Evolutionary conservation across 2,329 filamentous ascomycete genomes (phyloP), one percentile per base, ranked within the genome.

Genomic region (Ceratocystis albifundus): DNA sequence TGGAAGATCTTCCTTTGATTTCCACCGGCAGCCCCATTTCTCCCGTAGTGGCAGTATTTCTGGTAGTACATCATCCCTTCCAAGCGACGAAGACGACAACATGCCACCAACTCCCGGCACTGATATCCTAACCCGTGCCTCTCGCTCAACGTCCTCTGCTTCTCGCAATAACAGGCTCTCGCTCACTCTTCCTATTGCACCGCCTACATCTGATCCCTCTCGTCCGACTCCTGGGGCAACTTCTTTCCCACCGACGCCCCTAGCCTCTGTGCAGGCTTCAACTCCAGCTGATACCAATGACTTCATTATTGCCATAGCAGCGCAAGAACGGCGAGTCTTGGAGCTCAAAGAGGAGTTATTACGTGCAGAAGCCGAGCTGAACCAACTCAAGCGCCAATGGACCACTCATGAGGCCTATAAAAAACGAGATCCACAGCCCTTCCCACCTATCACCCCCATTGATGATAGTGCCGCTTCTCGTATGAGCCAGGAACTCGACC

Each of bases 321-420:
- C 90, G 15, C 92, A 97, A 76, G 94, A 99, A 77, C 83, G 94
- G 67, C 86, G 85, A 70, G 93, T 99, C 1, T 78, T 99, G 67
- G 94, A 97, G 76, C 79, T 99, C 64, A 88, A 87, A 68, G 94
- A 99, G 74, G 93, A 97, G 75, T 79, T 99, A n/a, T 78, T 80
- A 28, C 87, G 86, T 68, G 93, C 94, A 4, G 93, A 99, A 74
- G 77, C 79, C 12, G 88, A 96, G 61, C 79, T 99, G 50, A 79
- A 80, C 61, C 82, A 79, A 53, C 79, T 99, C 69, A 97, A 96
- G 79, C 87, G 84, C 72, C 88, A 91, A 75, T 97, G 90, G 87
- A 84, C 89, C 1, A 77, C 80, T 15, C 85, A 91, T 68, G 91
- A 96, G 73, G 85, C 84, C 61, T 82, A 84, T 68, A 90, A 85